Conservation (phyloP, 371 early-diverging fungal genomes). For the Mortierella sp. region DNA sequence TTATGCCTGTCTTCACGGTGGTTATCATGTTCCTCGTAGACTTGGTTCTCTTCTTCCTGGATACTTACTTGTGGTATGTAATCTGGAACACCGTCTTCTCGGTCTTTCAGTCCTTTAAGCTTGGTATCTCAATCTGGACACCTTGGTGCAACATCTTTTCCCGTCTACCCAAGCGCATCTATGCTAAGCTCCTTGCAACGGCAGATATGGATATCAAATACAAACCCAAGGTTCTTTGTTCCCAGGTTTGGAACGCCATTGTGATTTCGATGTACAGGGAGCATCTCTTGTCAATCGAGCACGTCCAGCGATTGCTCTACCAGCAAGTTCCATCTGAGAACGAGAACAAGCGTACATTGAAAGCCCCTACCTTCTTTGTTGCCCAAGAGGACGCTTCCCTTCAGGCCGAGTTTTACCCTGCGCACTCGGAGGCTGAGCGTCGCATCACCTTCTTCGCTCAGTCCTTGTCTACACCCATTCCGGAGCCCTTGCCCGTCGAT, state of each 20-base stretch:
- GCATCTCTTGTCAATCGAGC: conserved; percentile 84
- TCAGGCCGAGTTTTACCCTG: conserved; percentile 83
- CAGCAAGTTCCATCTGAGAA: conserved; percentile 79
- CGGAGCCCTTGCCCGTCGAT: conserved; percentile 85
- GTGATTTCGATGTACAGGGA: conserved; percentile 91
- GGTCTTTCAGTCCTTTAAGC: conserved; percentile 82
- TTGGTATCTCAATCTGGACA: conserved; percentile 89
- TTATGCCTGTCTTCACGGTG: conserved; percentile 82
- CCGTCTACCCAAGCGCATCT: conserved; percentile 88
- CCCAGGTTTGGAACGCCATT: conserved; percentile 92
- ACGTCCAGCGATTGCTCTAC: conserved; percentile 83
- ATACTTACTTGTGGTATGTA: conserved; percentile 94
- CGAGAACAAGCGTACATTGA: conserved; percentile 77
- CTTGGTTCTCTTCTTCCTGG: conserved; percentile 86
- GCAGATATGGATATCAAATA: conserved; percentile 80
- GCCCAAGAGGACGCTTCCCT: conserved; percentile 87
- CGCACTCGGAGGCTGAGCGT: conserved; percentile 86
- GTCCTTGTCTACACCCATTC: conserved; percentile 88
- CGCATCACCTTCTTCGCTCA: conserved; percentile 92
- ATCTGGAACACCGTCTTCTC: conserved; percentile 89
- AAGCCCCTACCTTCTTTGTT: conserved; percentile 87
- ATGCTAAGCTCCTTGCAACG: conserved; percentile 82
- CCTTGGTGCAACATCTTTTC: conserved; percentile 92
- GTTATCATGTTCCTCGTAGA: conserved; percentile 85
- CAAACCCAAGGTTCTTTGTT: conserved; percentile 83